Evolutionary conservation across 148 eudicot species (phyloP), one percentile per base, ranked within the genome.

Genomic region (Spergularia bocconei): DNA sequence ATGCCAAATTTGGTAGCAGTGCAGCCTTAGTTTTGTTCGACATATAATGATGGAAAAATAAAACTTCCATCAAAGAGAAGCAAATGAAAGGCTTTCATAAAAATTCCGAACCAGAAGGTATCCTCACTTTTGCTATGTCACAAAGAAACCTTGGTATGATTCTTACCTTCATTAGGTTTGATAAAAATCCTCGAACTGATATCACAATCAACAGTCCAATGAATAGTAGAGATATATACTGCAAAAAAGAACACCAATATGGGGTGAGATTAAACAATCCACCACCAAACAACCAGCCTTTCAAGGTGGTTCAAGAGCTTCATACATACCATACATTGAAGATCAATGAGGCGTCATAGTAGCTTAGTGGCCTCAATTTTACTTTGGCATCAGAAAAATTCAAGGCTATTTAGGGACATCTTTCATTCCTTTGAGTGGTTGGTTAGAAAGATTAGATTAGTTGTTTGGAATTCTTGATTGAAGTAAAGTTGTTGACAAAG

Each of bases 211-310:
- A 79, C 88, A 95, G 86, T 58, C 98, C 98, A 51, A 95, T 95
- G 88, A 95, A 95, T 65, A 95, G 74, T 76, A 95, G 88, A 64
- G 98, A 95, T 71, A 95, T 89, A 78, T 95, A 95, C 98, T 95
- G 98, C 86, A 85, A 11, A 73, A 80, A 11, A 76, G 12, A 53
- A 59, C 25, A 80, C 72, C 58, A 48, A 53, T 63, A 67, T 38
- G 61, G 54, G 53, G 44, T 33, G 41, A 71, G 25, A 77, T 39
- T 54, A 38, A 58, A 60, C 23, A 80, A 58, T 11, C 23, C 39
- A 67, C 41, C 23, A 64, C 44, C 52, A 58, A 39, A 13, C 14
- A 44, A 63, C 66, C 71, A 21, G 55, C 10, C 4, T 12, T 17
- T 67, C 20, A 51, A 19, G 48, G 56, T 47, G 25, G 7, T 15